Base-by-base conservation (phyloP, 208 protist species). In the Trypanosoma lewisi region DNA sequence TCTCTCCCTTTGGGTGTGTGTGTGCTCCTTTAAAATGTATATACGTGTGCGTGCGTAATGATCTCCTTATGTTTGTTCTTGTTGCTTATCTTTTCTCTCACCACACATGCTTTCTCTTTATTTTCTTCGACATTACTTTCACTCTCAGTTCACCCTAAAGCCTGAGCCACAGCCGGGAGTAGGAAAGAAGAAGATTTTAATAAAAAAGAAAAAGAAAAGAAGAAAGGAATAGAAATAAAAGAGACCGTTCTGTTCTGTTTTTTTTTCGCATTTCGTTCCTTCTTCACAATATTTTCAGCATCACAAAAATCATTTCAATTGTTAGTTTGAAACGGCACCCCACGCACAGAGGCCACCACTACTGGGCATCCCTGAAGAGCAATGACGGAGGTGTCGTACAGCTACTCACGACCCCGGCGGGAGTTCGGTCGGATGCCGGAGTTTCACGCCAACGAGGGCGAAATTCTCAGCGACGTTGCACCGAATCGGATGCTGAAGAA, bases 301-400 rank as follows among this genome's bases (percentile, higher is more conserved):
- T 25, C 36, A 59, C 34, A 4, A 14, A n/a, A 23, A 63, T 9
- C 30, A 36, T 48, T 61, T 6, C 62, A 42, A 14, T n/a, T 6
- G 25, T 34, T 11, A 44, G 19, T 69, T 28, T 30, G 30, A 1
- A 19, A n/a, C n/a, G n/a, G n/a, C n/a, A n/a, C n/a, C n/a, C n/a
- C n/a, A n/a, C n/a, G n/a, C n/a, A n/a, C n/a, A n/a, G n/a, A n/a
- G n/a, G n/a, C n/a, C n/a, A n/a, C n/a, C n/a, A n/a, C n/a, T n/a
- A n/a, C n/a, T n/a, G n/a, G n/a, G 21, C 28, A 1, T 12, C 28
- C 31, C 27, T 39, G 21, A 2, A 21, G 17, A 30, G 19, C 34
- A 33, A 97, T 97, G 92, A 87, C 92, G 37, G 93, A 98, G 33
- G 92, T 98, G 30, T 83, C 86, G 28, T 97, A 95, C 84, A 94